These are phyloP conservation scores for Penicillium egyptiacum DNA, from an alignment of 495 filamentous ascomycete species.

Conservation along the genomic window DNA sequence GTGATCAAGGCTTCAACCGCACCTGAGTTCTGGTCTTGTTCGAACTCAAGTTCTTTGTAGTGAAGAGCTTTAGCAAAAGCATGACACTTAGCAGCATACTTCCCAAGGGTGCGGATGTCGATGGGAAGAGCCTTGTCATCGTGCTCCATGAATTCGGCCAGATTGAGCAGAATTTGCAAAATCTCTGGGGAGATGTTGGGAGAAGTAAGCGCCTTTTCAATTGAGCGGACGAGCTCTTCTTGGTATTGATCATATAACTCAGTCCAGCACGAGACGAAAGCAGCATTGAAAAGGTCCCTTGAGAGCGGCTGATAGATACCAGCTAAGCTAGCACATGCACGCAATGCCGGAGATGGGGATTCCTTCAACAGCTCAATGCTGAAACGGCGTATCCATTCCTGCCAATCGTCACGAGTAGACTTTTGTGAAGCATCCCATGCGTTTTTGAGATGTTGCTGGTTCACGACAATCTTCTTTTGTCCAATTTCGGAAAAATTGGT, in stretches of 20 bases:
- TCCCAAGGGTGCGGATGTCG: conserved; percentile 88
- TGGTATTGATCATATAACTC: conserved; percentile 94
- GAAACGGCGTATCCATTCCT: conserved; percentile 96
- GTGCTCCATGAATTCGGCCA: conserved; percentile 99
- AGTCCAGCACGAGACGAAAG: conserved; percentile 98
- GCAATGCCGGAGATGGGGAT: conserved; percentile 89
- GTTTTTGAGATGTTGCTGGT: conserved; percentile 94
- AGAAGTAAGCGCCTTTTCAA: conserved; percentile 91
- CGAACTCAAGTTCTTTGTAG: conserved; percentile 97
- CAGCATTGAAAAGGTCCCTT: conserved; percentile 94
- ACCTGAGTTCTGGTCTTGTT: conserved; percentile 93
- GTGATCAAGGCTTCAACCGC: conserved; percentile 96
- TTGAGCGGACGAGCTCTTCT: conserved; percentile 90
- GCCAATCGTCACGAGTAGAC: conserved; percentile 97
- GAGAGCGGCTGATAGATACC: conserved; percentile 88
- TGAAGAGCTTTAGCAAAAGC: conserved; percentile 97
- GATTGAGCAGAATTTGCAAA: conserved; percentile 87
- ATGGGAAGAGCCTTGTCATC: conserved; percentile 98
- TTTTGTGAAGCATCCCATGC: conserved; percentile 96
- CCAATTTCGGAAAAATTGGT: conserved; percentile 74
- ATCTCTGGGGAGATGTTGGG: conserved; percentile 93
- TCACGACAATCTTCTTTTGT: conserved; percentile 91
- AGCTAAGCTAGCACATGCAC: conserved; percentile 89
- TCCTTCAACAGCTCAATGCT: conserved; percentile 94
- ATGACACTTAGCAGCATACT: conserved; percentile 92